Evolutionary conservation across 768 basidiomycete genomes (phyloP), one percentile per base, ranked within the genome.

Genomic region (Suillus lakei): DNA sequence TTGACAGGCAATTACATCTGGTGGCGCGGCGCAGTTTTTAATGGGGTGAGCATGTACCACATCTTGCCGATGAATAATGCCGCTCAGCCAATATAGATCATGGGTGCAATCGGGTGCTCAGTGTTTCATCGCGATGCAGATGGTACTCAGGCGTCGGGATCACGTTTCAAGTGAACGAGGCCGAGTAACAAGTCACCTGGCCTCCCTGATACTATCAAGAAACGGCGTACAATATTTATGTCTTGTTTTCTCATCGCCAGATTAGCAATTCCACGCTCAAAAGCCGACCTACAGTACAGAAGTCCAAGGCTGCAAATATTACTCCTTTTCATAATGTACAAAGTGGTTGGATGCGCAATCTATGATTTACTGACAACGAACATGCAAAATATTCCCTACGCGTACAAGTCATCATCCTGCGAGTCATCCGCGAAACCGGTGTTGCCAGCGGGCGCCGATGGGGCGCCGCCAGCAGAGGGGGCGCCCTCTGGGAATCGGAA

Each of bases 401-500:
- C 94, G 74, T 98, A 98, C 76, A 98, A 76, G 75, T 97, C 96
- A 68, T 98, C 96, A 72, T 97, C 96, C 64, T 87, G 89, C 10
- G 88, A 81, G 69, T 98, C 95, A 66, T 96, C 94, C 41, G 88
- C 84, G 81, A 95, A 95, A 28, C 88, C 91, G 41, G 90, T 80
- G 66, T 95, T 95, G 60, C 87, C 86, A n/a, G 84, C 77, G 9
- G 83, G 79, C 13, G 81, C 80, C 43, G 77, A 74, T 34, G 79
- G 72, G 55, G 80, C 69, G 32, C 78, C 78, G 26, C 72, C 73
- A 55, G 74, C 70, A 44, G 79, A 71, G 18, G 73, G 76, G 63
- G 74, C 80, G 60, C 87, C 85, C 71, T 96, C 96, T 36, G 98
- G 98, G 95, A 99, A 99, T 85, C 94, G 96, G 90, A 99, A 99